Percentiles rank a stretch among this genome's conserved stretches.
Evolutionary conservation across 805 yeast genomes (phyloP).

Genomic region (Wickerhamomyces ciferrii): DNA sequence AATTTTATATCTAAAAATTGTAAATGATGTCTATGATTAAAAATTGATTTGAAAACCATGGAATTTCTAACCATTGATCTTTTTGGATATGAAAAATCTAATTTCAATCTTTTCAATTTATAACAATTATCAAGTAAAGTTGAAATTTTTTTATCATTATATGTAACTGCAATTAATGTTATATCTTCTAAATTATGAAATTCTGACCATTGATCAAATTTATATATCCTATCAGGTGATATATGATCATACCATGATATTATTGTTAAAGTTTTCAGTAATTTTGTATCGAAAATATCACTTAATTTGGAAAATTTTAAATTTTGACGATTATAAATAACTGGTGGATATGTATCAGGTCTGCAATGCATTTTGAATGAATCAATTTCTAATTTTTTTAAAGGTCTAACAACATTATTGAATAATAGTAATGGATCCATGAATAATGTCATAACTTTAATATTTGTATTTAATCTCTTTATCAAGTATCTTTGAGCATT

Average conservation of each 20-base stretch:
- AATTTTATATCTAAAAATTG: conserved; percentile 34
- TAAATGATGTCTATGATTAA: conserved; percentile 26
- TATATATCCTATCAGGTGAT: conserved; percentile 26
- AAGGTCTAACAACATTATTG: conserved; percentile 21
- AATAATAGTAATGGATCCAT: conserved; percentile 34
- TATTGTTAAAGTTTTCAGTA: conserved; percentile 30
- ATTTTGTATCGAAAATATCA: conserved; percentile 30
- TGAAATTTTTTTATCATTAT: conserved; percentile 23
- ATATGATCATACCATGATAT: conserved; percentile 38
- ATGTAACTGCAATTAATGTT: conserved; percentile 34
- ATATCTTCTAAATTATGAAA: conserved; percentile 31
- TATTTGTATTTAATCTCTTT: conserved; percentile 23
- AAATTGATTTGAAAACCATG: conserved; percentile 27
- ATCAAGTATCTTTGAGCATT: conserved; percentile 21
- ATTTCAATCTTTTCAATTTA: conserved; percentile 29
- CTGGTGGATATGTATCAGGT: conserved; percentile 29
- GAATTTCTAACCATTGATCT: conserved; percentile 27
- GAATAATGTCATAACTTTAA: conserved; percentile 26
- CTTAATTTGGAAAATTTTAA: conserved; percentile 21
- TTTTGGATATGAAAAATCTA: conserved; percentile 32
- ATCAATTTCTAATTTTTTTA: conserved; percentile 26
- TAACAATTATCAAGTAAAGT: conserved; percentile 26
- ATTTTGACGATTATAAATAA: conserved; percentile 20
- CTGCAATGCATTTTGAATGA: conserved; percentile 36
- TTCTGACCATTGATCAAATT: conserved; percentile 31